Conservation (phyloP, 2,329 filamentous ascomycete species). For the Pseudogymnoascus destructans region DNA sequence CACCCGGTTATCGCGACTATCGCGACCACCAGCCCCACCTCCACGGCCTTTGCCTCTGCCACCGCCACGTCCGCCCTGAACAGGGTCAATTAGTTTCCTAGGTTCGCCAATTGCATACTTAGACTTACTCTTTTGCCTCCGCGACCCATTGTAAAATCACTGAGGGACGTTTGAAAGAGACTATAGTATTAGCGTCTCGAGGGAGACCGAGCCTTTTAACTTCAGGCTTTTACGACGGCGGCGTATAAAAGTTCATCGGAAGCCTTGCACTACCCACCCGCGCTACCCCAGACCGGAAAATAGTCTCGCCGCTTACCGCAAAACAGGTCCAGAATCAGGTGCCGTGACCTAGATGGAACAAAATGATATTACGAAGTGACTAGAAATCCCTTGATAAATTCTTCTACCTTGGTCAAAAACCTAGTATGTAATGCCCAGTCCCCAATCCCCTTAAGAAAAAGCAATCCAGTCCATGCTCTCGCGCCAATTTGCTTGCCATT, state of each 20-base stretch:
- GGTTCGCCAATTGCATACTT: not conserved
- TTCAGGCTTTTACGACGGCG: constrained; percentile 6
- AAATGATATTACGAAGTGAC: not conserved
- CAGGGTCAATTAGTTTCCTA: not conserved
- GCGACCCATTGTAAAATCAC: constrained; percentile 9
- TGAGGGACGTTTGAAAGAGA: not conserved
- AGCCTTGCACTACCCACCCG: constrained; percentile 8
- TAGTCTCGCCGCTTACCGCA: not conserved
- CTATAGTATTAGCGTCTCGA: not conserved
- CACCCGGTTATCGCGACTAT: constrained; percentile 29
- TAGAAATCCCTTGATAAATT: not conserved
- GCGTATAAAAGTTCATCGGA: constrained; percentile 8
- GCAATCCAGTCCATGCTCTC: not conserved
- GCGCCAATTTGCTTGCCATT: constrained; percentile 6
- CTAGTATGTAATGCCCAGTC: constrained; percentile 2
- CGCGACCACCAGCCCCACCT: constrained; percentile 28
- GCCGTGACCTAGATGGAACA: not conserved
- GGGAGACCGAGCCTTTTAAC: constrained; percentile 5
- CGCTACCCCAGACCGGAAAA: constrained; percentile 7
- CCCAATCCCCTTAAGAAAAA: not conserved
- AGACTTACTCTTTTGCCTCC: constrained; percentile 12
- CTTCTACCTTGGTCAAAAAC: not conserved
- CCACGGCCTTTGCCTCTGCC: constrained; percentile 18
- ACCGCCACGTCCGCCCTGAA: constrained; percentile 15
- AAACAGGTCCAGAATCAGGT: not conserved